A percentile compares a stretch with the other conserved stretches of the same genome.
Evolutionary conservation across 805 yeast genomes (phyloP).

Genomic region (Saturnispora hagleri): DNA sequence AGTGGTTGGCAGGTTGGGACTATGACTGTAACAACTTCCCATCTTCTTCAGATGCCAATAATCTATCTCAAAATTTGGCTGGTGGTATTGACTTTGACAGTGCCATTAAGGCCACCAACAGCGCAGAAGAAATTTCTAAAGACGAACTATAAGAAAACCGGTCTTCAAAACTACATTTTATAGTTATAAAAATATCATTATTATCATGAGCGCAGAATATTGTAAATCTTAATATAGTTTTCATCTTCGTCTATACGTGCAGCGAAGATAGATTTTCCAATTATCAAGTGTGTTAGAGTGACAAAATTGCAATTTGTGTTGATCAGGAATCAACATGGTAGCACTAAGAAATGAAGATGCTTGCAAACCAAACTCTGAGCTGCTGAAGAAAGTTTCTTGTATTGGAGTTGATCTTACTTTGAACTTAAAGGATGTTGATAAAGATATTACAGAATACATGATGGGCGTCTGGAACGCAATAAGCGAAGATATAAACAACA

Average conservation of each 20-base stretch:
- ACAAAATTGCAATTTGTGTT: background rate
- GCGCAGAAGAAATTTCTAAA: background rate
- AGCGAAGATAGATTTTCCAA: background rate
- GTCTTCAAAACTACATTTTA: background rate
- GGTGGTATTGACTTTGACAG: conserved; percentile 15
- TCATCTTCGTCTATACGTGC: background rate
- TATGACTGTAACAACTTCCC: conserved; percentile 64
- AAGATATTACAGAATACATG: background rate
- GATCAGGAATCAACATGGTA: background rate
- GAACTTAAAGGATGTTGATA: background rate
- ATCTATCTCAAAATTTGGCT: conserved; percentile 4
- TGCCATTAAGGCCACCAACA: conserved; percentile 11
- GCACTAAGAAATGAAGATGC: background rate
- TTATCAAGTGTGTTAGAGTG: background rate
- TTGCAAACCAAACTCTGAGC: background rate
- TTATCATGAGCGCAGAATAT: background rate
- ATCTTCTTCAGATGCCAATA: conserved; percentile 11
- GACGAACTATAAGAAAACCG: conserved; percentile 6
- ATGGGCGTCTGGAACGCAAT: background rate
- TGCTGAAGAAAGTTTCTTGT: background rate
- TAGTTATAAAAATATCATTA: background rate
- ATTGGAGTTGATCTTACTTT: background rate
- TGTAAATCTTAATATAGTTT: background rate
- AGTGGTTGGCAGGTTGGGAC: conserved; percentile 70
- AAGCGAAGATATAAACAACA: background rate